phyloP scores from a whole-genome alignment of 441 rosid genomes.

The Gossypium gossypioides region DNA sequence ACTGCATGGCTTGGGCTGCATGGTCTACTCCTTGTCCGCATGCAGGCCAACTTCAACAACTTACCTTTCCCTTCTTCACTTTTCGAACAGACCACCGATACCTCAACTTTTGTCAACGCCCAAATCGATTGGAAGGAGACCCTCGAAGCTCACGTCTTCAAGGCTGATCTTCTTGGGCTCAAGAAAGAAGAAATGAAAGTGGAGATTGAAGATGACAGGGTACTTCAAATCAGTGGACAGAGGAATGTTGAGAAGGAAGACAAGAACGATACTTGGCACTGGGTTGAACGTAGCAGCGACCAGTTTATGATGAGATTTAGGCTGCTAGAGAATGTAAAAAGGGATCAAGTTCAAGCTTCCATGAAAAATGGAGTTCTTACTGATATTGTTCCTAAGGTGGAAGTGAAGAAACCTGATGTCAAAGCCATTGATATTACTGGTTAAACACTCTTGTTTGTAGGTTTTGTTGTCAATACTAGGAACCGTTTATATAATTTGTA shows the following conservation, averaged over 20 bases:
- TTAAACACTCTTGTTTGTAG: background rate
- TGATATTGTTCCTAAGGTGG: background rate
- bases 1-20: too few relatives aligned
- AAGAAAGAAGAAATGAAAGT: constrained; percentile 43
- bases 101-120: constrained; percentile 20
- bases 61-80: background rate
- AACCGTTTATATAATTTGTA: background rate
- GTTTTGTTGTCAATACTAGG: background rate
- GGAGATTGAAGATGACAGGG: constrained; percentile 35
- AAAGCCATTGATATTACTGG: constrained; percentile 29
- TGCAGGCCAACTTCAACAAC: too few relatives aligned
- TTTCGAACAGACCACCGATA: background rate
- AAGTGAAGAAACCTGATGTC: background rate
- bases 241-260: constrained; percentile 39
- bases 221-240: constrained; percentile 45
- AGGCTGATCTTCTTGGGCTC: constrained; percentile 40
- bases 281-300: constrained; percentile 34
- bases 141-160: constrained; percentile 36
- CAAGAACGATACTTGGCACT: constrained; percentile 38
- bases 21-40: too few relatives aligned
- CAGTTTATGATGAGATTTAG: constrained; percentile 33
- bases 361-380: constrained; percentile 10
- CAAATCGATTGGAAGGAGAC: constrained; percentile 42
- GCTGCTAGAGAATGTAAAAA: constrained; percentile 24
- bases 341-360: background rate